A percentile compares a stretch with the other conserved stretches of the same genome.
phyloP scores from a whole-genome alignment of 2,329 filamentous ascomycete genomes.

The Thermochaetoides dissita region DNA sequence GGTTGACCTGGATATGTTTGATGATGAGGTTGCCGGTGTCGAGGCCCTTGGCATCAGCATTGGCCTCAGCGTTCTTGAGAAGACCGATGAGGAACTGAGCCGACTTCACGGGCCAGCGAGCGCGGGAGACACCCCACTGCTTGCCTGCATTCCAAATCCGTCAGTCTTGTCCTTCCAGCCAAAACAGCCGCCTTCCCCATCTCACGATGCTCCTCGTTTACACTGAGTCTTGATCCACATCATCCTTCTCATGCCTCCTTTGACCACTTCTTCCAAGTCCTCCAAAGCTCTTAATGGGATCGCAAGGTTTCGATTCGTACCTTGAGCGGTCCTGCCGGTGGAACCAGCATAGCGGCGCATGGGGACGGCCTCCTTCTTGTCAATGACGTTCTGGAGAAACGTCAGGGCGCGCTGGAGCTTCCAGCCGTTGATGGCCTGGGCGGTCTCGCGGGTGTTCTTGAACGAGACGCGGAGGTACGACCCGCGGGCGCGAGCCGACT shows the following conservation, averaged over 20 bases:
- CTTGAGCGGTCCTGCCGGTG: constrained; percentile 93
- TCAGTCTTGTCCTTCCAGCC: too few relatives aligned
- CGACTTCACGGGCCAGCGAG: constrained; percentile 98
- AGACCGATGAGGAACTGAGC: constrained; percentile 95
- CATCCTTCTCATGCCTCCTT: too few relatives aligned
- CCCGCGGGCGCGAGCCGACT: constrained; percentile 95
- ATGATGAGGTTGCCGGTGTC: constrained; percentile 95
- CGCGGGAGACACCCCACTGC: constrained; percentile 94
- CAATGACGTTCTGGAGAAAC: constrained; percentile 97
- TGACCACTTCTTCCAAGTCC: not conserved
- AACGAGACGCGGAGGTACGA: constrained; percentile 98
- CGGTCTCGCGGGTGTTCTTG: constrained; percentile 99
- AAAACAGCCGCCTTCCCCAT: too few relatives aligned
- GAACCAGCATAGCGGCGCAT: constrained; percentile 95
- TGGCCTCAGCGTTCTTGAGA: constrained; percentile 94
- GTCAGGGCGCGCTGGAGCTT: constrained; percentile 87
- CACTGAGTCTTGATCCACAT: too few relatives aligned
- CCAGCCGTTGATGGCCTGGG: constrained; percentile 99
- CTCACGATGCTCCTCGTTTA: too few relatives aligned
- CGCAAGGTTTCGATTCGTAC: constrained; percentile 44
- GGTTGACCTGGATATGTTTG: constrained; percentile 99
- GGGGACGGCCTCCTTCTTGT: constrained; percentile 93
- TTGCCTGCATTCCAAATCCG: constrained; percentile 52
- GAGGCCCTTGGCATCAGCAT: constrained; percentile 92
- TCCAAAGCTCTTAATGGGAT: not conserved